phyloP scores from a whole-genome alignment of 768 basidiomycete species.

The Tubosaeta sp. region DNA sequence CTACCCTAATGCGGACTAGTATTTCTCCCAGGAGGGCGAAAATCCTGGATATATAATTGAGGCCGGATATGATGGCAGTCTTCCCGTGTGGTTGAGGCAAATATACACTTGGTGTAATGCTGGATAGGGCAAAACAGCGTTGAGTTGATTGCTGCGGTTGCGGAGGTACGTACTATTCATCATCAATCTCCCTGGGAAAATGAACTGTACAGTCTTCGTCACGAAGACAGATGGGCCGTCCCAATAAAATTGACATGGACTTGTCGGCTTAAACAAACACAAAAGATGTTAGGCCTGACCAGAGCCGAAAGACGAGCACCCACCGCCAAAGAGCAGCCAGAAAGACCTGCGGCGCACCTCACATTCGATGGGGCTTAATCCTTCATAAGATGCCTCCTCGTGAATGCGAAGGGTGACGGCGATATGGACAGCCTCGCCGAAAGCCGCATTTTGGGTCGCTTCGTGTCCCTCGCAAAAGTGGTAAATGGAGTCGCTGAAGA shows the following conservation, averaged over 20 bases:
- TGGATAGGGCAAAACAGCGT: slow-evolving; percentile 27
- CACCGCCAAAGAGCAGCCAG: slow-evolving; percentile 88
- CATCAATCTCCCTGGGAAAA: slow-evolving; percentile 84
- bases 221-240: slow-evolving; percentile 78
- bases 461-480: slow-evolving; percentile 89
- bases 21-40: slow-evolving; percentile 86
- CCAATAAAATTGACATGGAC: slow-evolving; percentile 82
- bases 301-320: slow-evolving; percentile 19
- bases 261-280: slow-evolving; percentile 61
- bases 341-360: slow-evolving; percentile 84
- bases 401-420: slow-evolving; percentile 81
- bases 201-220: slow-evolving; percentile 90
- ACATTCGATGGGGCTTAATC: slow-evolving; percentile 81
- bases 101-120: slow-evolving; percentile 82
- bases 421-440: slow-evolving; percentile 83
- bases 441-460: slow-evolving; percentile 82
- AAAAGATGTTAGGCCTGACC: not conserved
- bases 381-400: slow-evolving; percentile 79
- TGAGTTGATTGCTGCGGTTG: slow-evolving; percentile 25
- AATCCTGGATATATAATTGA: slow-evolving; percentile 83
- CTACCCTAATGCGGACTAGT: slow-evolving; percentile 79
- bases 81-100: slow-evolving; percentile 84
- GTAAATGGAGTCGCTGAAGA: slow-evolving; percentile 69
- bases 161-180: slow-evolving; percentile 69
- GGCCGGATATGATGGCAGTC: slow-evolving; percentile 79